Base-by-base conservation (phyloP, 2,329 filamentous ascomycete genomes). In the Ophiobolus disseminans region DNA sequence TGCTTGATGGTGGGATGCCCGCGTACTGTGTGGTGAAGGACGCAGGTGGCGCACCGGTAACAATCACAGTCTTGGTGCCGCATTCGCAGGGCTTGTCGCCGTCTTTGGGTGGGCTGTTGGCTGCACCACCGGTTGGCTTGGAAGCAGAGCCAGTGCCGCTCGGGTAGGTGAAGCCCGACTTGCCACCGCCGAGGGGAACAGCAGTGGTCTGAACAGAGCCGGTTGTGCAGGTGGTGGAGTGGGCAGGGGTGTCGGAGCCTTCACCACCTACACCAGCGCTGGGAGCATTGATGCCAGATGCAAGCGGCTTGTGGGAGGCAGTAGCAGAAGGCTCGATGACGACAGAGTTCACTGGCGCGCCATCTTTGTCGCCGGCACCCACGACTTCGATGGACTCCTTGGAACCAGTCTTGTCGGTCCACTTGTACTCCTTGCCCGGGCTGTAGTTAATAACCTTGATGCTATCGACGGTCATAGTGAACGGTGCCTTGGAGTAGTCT, bases 381-480 rank as follows among this genome's bases (percentile, higher is more conserved):
- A 75, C 57, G 45, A 77, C 66, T 50, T 79, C 72, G 66, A 83
- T 83, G 63, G 75, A 79, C 55, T 79, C 50, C 50, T 64, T 82
- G 44, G 58, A 68, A 32, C 81, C 81, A 11, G 72, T 73, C 55
- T 70, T 68, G 68, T 83, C 80, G 40, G 69, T 70, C 66, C 77
- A 83, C 50, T 74, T 66, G 73, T 83, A 83, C 42, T 75, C 69
- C 37, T 68, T 75, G 20, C 76, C 79, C 6, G 80, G 80, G 53
- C 78, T 76, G 73, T 78, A 78, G 72, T 83, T 82, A 52, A 72
- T 74, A 58, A 83, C 76, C 49, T 73, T 77, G 54, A 83, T 75
- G 40, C 61, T 73, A 63, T 79, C 73, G 46, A 83, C 78, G 37
- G 73, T 75, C 79, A 82, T 82, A 52, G 68, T 76, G 73, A 77